Evolutionary conservation across 345 rosid genomes (phyloP).

Genomic region (Luvunga scandens): DNA sequence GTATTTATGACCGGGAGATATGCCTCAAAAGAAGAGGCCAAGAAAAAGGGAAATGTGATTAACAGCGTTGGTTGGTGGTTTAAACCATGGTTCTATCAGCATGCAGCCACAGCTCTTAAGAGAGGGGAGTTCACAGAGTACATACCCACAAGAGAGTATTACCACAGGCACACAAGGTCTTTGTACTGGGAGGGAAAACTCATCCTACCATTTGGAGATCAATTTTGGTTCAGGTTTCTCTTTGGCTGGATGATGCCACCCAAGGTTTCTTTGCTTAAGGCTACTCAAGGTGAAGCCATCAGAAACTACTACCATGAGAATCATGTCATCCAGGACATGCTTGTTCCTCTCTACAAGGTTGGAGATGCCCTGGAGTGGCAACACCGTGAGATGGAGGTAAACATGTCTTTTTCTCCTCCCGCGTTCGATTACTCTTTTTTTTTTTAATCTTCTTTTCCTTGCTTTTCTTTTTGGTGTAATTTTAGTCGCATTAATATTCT

Average conservation of each 20-base stretch:
- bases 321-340: constrained; percentile 99
- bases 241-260: constrained; percentile 99
- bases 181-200: constrained; percentile 99
- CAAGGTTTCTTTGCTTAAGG: constrained; percentile 96
- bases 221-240: constrained; percentile 91
- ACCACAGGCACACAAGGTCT: constrained; percentile 96
- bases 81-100: constrained; percentile 99
- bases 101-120: constrained; percentile 75
- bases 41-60: constrained; percentile 80
- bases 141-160: constrained; percentile 94
- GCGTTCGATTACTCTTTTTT: background rate
- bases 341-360: constrained; percentile 95
- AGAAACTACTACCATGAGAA: constrained; percentile 96
- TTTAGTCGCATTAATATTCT: background rate
- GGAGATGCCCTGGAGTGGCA: constrained; percentile 97
- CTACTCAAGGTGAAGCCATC: constrained; percentile 98
- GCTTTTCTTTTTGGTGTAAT: background rate
- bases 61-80: constrained; percentile 98
- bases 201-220: constrained; percentile 95
- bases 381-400: constrained; percentile 95
- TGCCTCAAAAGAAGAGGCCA: constrained; percentile 91
- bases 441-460: background rate
- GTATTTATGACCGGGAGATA: constrained; percentile 95
- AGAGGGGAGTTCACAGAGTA: constrained; percentile 93
- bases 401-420: background rate